Base-by-base conservation (phyloP, 1,139 yeast species). In the Candida glucosophila region DNA sequence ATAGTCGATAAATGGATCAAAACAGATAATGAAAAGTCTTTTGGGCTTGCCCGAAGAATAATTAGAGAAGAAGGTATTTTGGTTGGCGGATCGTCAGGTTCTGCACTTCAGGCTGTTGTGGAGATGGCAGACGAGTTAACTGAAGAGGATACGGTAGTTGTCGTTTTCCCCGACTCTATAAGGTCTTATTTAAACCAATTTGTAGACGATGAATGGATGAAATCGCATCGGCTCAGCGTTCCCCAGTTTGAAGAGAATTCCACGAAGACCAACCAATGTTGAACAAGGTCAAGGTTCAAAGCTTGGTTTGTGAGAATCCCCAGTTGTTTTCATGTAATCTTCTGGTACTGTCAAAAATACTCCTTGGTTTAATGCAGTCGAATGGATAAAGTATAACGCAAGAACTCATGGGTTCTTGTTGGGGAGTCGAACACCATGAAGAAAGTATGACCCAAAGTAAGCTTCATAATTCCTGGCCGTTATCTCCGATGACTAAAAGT, bases 171-270 rank as follows among this genome's bases (percentile, higher is more conserved):
- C 28, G 95, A 83, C 51, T 77, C 88, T 22, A 74, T 83, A 45
- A 76, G 95, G 62, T 81, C 93, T 9, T 83, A 83, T 60, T 67
- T 83, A 52, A 74, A 90, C 38, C 83, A 83, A 59, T 83, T 83
- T 48, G 90, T 83, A 25, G 93, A 83, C 51, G 93, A 83, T 47
- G 93, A 81, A 57, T 83, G 95, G 95, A 75, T 83, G 81, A 72
- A 69, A 52, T 74, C 73, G 42, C 80, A 82, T 50, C 82, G 85
- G 5, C 77, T 83, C 47, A 57, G 57, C 34, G 61, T 62, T 22
- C 80, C 73, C 34, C 64, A 55, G 37, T 49, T 55, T 26, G 52
- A 63, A 35, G 22, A 22, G 13, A 11, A 16, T 12, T 66, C 67
- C 28, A 57, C 62, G 24, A 54, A 58, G 39, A 58, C 69, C 31